Evolutionary conservation across 441 rosid genomes (phyloP).

Genomic region (Mallotus repandus): DNA sequence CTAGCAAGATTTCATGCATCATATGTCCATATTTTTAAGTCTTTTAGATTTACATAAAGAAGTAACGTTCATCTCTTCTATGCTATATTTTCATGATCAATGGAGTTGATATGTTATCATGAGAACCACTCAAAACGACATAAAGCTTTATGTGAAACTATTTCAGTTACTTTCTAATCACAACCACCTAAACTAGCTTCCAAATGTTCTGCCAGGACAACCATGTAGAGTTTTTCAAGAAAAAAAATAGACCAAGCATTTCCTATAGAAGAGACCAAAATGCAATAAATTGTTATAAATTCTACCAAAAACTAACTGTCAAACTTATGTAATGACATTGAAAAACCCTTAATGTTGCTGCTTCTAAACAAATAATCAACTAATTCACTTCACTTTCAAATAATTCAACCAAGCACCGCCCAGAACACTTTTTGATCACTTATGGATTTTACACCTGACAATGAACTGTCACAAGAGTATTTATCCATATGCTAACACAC

Average conservation of each 20-base stretch:
- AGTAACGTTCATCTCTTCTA: not conserved
- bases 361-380: not conserved
- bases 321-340: not conserved
- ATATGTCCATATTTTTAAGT: too few relatives aligned
- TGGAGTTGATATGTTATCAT: not conserved
- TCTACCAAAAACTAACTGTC: not conserved
- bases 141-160: too few relatives aligned
- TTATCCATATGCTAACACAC: not conserved
- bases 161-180: not conserved
- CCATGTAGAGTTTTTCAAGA: not conserved
- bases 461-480: not conserved
- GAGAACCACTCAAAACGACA: too few relatives aligned
- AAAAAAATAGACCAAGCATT: not conserved
- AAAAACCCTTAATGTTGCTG: not conserved
- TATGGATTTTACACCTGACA: not conserved
- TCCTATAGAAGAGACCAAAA: too few relatives aligned
- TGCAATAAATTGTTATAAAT: not conserved
- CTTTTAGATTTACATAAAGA: not conserved
- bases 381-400: not conserved
- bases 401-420: not conserved
- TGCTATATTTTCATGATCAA: not conserved
- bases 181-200: not conserved
- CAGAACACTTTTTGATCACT: not conserved
- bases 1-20: too few relatives aligned
- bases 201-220: not conserved